These are phyloP conservation scores for Stagonosporopsis chrysanthemi DNA, from an alignment of 2,329 filamentous ascomycete species.

Conservation along the genomic window DNA sequence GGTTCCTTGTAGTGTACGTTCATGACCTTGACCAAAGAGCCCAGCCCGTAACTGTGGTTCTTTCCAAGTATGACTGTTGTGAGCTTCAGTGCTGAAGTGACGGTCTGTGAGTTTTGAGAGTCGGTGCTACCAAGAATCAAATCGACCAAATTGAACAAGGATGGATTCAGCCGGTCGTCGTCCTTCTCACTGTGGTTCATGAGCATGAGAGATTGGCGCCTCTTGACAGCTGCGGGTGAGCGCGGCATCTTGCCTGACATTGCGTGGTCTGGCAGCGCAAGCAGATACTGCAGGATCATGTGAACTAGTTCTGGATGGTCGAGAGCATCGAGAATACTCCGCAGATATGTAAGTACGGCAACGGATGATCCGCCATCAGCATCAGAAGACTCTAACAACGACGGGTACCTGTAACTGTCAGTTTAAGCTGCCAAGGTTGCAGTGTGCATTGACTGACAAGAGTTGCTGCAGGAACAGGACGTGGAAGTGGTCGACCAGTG, in stretches of 20 bases:
- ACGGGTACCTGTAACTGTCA: conserved; percentile 75
- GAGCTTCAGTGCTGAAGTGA: conserved; percentile 86
- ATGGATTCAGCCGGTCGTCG: conserved; percentile 78
- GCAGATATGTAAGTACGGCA: conserved; percentile 91
- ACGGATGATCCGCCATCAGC: conserved; percentile 96
- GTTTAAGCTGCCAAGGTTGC: background rate
- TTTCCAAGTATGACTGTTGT: conserved; percentile 84
- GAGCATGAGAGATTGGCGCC: conserved; percentile 88
- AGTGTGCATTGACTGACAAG: conserved; percentile 64
- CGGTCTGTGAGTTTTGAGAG: conserved; percentile 86
- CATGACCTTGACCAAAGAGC: conserved; percentile 75
- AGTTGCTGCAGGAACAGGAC: conserved; percentile 95
- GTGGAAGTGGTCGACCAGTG: conserved; percentile 94
- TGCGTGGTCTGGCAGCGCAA: conserved; percentile 74
- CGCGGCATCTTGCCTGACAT: conserved; percentile 46
- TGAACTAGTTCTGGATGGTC: conserved; percentile 95
- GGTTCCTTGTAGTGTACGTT: conserved; percentile 61
- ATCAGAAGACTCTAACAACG: conserved; percentile 93
- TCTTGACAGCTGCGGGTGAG: conserved; percentile 72
- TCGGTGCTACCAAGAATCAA: conserved; percentile 84
- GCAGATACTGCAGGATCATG: conserved; percentile 88
- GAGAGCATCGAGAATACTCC: conserved; percentile 86
- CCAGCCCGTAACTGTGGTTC: conserved; percentile 86
- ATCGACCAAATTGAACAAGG: conserved; percentile 92
- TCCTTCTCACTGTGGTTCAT: conserved; percentile 79